Conservation (phyloP, 306 rosid genomes). For the Quillaja saponaria region DNA sequence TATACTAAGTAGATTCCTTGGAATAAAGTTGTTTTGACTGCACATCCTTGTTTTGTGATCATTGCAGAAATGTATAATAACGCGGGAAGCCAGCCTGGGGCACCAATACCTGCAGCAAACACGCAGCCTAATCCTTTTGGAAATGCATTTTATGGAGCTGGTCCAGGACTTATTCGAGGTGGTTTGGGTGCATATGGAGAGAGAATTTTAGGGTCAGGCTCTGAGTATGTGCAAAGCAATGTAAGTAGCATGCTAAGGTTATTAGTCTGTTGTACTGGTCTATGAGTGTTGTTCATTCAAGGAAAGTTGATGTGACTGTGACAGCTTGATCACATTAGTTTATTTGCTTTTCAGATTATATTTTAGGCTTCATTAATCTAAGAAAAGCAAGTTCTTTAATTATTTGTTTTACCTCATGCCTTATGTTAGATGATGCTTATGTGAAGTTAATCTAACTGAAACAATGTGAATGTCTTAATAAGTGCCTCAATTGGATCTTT, state of each 20-base stretch:
- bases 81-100: slow-evolving; percentile 65
- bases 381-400: not conserved
- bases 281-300: too few relatives aligned
- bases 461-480: not conserved
- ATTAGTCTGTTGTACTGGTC: too few relatives aligned
- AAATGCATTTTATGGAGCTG: slow-evolving; percentile 82
- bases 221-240: slow-evolving; percentile 98
- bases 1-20: too few relatives aligned
- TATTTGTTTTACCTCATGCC: not conserved
- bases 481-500: not conserved
- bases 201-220: slow-evolving; percentile 85
- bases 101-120: slow-evolving; percentile 44
- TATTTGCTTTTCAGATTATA: too few relatives aligned
- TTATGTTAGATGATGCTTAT: too few relatives aligned
- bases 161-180: slow-evolving; percentile 93
- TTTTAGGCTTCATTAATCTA: not conserved
- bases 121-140: slow-evolving; percentile 86
- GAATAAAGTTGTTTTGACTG: too few relatives aligned
- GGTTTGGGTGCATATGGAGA: slow-evolving; percentile 98
- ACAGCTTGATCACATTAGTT: too few relatives aligned
- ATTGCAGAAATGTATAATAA: slow-evolving; percentile 62
- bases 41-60: too few relatives aligned
- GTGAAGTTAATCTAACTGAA: slow-evolving; percentile 1
- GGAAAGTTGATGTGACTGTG: too few relatives aligned
- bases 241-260: slow-evolving; percentile 46